These are phyloP conservation scores for Rhynchospora pubera DNA, from an alignment of 176 grass and related monocot genomes.

Conservation along the genomic window DNA sequence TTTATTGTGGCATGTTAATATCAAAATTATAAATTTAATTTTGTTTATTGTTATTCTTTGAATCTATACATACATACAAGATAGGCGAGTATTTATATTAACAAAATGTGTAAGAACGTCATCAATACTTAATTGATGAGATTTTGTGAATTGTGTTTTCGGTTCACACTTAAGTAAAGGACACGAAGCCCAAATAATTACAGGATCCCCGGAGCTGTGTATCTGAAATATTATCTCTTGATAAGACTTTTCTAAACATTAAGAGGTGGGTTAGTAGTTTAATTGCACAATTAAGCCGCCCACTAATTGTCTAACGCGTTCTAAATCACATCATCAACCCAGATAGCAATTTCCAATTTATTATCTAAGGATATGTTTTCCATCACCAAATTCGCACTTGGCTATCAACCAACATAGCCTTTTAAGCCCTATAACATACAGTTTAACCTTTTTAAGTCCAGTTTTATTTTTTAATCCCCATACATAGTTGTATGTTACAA, in stretches of 20 bases:
- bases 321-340: neutral
- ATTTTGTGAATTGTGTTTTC: neutral
- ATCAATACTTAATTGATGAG: neutral
- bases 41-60: too few relatives aligned
- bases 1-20: neutral
- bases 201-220: neutral
- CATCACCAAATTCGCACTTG: neutral
- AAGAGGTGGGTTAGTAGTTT: slow-evolving; percentile 13
- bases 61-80: too few relatives aligned
- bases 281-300: slow-evolving; percentile 5
- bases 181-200: neutral
- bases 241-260: slow-evolving; percentile 1
- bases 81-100: neutral
- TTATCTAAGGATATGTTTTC: neutral
- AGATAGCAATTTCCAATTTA: neutral
- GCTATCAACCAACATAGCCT: too few relatives aligned
- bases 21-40: neutral
- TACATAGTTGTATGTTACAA: neutral
- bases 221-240: neutral
- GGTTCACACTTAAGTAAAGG: neutral
- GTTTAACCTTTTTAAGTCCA: neutral
- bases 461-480: neutral
- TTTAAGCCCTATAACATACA: too few relatives aligned
- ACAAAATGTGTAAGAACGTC: neutral
- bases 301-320: neutral